Percentiles rank a stretch among this genome's conserved stretches.
Evolutionary conservation across 2,329 filamentous ascomycete genomes (phyloP).

Genomic region (Colletotrichum sp.): DNA sequence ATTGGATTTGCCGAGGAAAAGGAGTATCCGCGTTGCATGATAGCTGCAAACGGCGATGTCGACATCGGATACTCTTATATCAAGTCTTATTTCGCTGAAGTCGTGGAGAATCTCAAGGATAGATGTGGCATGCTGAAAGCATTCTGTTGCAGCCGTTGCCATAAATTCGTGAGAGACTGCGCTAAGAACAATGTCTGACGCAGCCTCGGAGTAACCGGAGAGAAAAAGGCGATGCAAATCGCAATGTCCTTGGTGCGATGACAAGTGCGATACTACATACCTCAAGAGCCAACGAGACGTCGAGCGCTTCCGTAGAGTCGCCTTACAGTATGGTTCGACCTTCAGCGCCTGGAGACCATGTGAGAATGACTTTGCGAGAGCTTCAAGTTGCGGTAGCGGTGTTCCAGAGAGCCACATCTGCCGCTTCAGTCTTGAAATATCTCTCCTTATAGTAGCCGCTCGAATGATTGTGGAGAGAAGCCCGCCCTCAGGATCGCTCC

Average conservation of each 20-base stretch:
- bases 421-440: constrained; percentile 24
- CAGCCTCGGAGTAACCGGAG: constrained; percentile 42
- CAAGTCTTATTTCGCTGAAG: neutral
- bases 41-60: neutral
- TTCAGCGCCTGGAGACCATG: neutral
- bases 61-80: neutral
- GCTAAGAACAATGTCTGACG: constrained; percentile 24
- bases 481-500: neutral
- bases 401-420: constrained; percentile 1
- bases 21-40: neutral
- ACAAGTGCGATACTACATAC: constrained; percentile 17
- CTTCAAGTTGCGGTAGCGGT: neutral
- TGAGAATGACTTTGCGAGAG: constrained; percentile 18
- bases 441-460: constrained; percentile 23
- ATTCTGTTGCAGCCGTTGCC: neutral
- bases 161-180: neutral
- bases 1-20: neutral
- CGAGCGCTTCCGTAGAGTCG: neutral
- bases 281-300: constrained; percentile 22
- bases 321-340: neutral
- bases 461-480: constrained; percentile 16
- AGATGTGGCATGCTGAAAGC: neutral
- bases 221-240: constrained; percentile 47
- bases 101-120: neutral
- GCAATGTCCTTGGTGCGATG: constrained; percentile 24